Conservation (phyloP, 495 filamentous ascomycete genomes). For the Hyaloscypha hepaticicola region DNA sequence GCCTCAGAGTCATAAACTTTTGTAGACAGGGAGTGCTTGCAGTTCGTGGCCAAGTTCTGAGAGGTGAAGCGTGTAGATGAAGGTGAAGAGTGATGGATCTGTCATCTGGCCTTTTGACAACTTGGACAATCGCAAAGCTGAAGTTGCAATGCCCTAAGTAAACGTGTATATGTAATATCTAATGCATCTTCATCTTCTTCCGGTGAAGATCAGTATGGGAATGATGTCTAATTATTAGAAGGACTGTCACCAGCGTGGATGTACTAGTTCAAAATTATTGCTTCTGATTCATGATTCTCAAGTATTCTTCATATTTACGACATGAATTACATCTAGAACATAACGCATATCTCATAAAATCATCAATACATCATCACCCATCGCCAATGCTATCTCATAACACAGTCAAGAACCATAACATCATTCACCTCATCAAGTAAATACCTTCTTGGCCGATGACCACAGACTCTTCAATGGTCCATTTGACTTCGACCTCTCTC, state of each 20-base stretch:
- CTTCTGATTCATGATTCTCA: neutral
- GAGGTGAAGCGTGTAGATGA: too few species aligned
- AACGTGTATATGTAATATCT: too few species aligned
- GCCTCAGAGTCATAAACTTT: too few species aligned
- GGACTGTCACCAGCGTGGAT: too few species aligned
- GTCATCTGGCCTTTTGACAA: too few species aligned
- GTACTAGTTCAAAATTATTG: neutral
- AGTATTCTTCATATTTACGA: constrained; percentile 19
- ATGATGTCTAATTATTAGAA: too few species aligned
- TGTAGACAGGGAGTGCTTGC: too few species aligned
- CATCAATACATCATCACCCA: neutral
- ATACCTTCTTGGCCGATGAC: constrained; percentile 28
- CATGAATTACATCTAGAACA: constrained; percentile 26
- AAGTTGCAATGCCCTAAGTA: too few species aligned
- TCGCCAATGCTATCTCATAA: constrained; percentile 18
- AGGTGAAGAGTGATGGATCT: too few species aligned
- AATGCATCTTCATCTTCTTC: neutral
- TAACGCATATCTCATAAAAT: constrained; percentile 7
- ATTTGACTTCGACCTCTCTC: constrained; percentile 17
- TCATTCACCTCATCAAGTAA: constrained; percentile 12
- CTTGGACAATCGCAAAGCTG: too few species aligned
- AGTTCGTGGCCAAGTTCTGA: too few species aligned
- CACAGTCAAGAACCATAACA: constrained; percentile 5
- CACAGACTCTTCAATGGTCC: constrained; percentile 24
- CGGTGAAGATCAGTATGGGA: too few species aligned